Percentiles rank a stretch among this genome's conserved stretches.
phyloP scores from a whole-genome alignment of 495 filamentous ascomycete species.

The Penicillium desertorum region DNA sequence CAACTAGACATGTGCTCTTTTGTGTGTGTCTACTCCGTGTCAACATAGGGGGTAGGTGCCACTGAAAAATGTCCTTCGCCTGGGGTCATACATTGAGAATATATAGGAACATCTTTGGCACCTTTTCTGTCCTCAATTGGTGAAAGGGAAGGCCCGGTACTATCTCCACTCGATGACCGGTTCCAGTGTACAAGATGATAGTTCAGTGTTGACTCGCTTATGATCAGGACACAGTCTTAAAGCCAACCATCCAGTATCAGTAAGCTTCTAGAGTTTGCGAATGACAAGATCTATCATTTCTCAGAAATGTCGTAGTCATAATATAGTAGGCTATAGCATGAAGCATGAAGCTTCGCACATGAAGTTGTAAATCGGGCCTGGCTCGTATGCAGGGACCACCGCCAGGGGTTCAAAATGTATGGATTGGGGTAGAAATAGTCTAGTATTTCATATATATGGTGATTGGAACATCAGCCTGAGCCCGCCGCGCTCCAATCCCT shows the following conservation, averaged over 20 bases:
- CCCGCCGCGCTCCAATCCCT: constrained; percentile 34
- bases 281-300: background rate
- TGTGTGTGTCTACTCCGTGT: background rate
- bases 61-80: background rate
- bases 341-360: too few relatives aligned
- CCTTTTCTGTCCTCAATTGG: background rate
- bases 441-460: background rate
- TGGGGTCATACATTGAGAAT: background rate
- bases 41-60: background rate
- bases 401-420: background rate
- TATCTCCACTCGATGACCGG: background rate
- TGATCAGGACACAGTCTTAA: constrained; percentile 1
- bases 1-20: constrained; percentile 1
- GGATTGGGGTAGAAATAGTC: background rate
- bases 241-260: background rate
- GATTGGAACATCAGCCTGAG: background rate
- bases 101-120: background rate
- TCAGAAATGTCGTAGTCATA: background rate
- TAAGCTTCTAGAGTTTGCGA: background rate
- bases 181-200: background rate
- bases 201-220: background rate
- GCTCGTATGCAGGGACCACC: background rate
- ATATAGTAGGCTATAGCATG: background rate
- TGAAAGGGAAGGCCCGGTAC: background rate
- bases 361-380: background rate